Percentiles rank a stretch among this genome's conserved stretches.
Evolutionary conservation across 371 early-diverging fungal species (phyloP).

Genomic region (Mucor irregularis): DNA sequence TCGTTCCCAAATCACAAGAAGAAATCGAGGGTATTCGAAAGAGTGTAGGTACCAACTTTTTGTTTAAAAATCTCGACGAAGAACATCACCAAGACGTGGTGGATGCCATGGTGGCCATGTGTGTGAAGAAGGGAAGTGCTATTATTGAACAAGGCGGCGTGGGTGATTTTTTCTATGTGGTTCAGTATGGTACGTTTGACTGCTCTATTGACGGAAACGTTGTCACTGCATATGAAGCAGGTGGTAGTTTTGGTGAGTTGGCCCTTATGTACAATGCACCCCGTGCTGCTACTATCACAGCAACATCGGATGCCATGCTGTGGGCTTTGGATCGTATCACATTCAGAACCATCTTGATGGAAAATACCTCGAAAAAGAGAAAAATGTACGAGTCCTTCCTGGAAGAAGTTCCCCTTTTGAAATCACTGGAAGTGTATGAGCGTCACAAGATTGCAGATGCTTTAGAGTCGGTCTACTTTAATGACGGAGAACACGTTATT

Average conservation of each 20-base stretch:
- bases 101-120: conserved; percentile 85
- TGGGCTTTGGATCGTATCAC: conserved; percentile 87
- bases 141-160: conserved; percentile 94
- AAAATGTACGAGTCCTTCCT: conserved; percentile 78
- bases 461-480: conserved; percentile 67
- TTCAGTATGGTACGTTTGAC: conserved; percentile 91
- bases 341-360: conserved; percentile 78
- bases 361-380: conserved; percentile 69
- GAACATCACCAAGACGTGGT: conserved; percentile 93
- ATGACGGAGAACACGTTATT: conserved; percentile 68
- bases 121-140: conserved; percentile 63
- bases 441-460: conserved; percentile 83
- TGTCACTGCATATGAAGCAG: conserved; percentile 66
- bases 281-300: conserved; percentile 82
- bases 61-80: conserved; percentile 91
- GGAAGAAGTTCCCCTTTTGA: conserved; percentile 68
- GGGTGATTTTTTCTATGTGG: conserved; percentile 96
- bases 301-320: conserved; percentile 63
- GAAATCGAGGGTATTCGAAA: conserved; percentile 77
- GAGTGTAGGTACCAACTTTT: conserved; percentile 81
- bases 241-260: conserved; percentile 85
- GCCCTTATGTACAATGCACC: conserved; percentile 91
- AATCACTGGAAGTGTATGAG: conserved; percentile 69
- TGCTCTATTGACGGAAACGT: conserved; percentile 74
- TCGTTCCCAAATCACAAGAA: conserved; percentile 81